phyloP scores from a whole-genome alignment of 805 yeast genomes.

The Starmerella bacillaris region DNA sequence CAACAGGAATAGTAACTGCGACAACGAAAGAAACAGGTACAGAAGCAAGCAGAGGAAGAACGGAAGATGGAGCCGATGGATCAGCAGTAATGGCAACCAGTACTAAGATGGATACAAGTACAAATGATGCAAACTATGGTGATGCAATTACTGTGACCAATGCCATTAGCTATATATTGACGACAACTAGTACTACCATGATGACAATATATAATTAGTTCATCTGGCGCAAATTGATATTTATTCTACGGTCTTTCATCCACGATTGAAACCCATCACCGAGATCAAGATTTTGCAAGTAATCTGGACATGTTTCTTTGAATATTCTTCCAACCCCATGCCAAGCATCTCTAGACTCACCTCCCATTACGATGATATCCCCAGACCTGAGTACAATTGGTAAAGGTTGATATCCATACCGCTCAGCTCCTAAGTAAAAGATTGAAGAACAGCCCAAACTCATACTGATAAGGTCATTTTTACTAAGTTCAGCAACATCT shows the following conservation, averaged over 20 bases:
- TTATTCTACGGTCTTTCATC: slow-evolving; percentile 24
- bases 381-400: slow-evolving; percentile 25
- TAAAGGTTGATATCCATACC: slow-evolving; percentile 19
- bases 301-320: slow-evolving; percentile 21
- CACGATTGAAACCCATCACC: slow-evolving; percentile 18
- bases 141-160: too few species aligned
- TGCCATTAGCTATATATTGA: too few species aligned
- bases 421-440: slow-evolving; percentile 21
- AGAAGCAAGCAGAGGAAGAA: too few species aligned
- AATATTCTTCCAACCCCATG: slow-evolving; percentile 29
- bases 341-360: slow-evolving; percentile 25
- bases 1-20: too few species aligned
- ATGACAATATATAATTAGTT: background rate
- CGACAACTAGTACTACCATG: too few species aligned
- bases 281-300: slow-evolving; percentile 4
- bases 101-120: background rate
- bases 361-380: slow-evolving; percentile 28
- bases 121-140: too few species aligned
- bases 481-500: slow-evolving; percentile 27
- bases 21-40: too few species aligned
- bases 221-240: slow-evolving; percentile 28
- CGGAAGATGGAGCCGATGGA: too few species aligned
- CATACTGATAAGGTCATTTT: slow-evolving; percentile 24
- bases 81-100: too few species aligned
- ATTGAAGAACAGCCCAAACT: slow-evolving; percentile 27